Conservation (phyloP, 2,329 filamentous ascomycete species). For the Botryosphaeria agaves region DNA sequence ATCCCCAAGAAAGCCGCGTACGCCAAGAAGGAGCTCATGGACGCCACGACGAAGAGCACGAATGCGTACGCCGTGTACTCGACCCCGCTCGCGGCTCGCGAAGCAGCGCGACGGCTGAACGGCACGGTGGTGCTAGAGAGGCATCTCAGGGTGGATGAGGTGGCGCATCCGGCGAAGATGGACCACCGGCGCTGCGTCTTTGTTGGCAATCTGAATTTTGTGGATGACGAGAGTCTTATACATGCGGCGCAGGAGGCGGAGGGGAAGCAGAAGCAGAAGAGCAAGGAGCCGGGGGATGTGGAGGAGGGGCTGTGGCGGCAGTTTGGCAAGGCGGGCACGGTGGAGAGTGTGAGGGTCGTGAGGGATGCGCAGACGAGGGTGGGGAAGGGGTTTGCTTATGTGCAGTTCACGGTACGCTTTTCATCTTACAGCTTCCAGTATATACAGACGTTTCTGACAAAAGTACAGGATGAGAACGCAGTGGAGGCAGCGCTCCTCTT, state of each 20-base stretch:
- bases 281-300: constrained; percentile 61
- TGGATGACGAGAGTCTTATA: constrained; percentile 71
- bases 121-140: constrained; percentile 69
- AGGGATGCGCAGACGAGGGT: constrained; percentile 81
- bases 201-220: constrained; percentile 88
- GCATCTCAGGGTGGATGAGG: constrained; percentile 77
- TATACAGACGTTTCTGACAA: constrained; percentile 1
- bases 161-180: constrained; percentile 68
- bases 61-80: constrained; percentile 91
- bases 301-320: constrained; percentile 86
- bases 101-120: constrained; percentile 63
- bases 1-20: constrained; percentile 91
- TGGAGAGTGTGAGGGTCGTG: constrained; percentile 87
- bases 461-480: constrained; percentile 51
- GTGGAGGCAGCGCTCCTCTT: constrained; percentile 84
- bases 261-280: constrained; percentile 44
- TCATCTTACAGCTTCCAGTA: constrained; percentile 3
- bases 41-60: constrained; percentile 76
- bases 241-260: constrained; percentile 43
- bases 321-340: constrained; percentile 59
- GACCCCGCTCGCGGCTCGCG: constrained; percentile 54
- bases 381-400: constrained; percentile 93
- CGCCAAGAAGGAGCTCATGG: constrained; percentile 80
- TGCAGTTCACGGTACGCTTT: constrained; percentile 61
- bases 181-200: constrained; percentile 89